Evolutionary conservation across 2,329 filamentous ascomycete species (phyloP).

Genomic region (Chaetomiaceae sp.): DNA sequence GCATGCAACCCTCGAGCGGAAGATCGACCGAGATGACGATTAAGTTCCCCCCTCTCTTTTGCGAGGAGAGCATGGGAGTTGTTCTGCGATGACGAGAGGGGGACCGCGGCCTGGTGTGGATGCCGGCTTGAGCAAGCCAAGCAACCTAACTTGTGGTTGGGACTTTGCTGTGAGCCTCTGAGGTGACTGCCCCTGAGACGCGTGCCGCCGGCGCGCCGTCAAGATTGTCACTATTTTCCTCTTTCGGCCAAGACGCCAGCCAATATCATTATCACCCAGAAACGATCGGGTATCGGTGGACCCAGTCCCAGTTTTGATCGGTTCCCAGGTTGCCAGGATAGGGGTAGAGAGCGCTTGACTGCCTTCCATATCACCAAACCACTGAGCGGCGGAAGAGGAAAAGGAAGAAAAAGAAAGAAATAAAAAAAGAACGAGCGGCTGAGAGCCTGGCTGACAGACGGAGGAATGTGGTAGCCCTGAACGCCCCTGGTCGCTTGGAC

Average conservation of each 20-base stretch:
- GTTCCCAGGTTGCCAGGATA: neutral
- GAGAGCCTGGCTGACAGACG: neutral
- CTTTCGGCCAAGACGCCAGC: neutral
- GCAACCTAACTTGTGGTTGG: too few relatives aligned
- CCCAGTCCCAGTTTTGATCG: neutral
- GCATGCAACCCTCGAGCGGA: neutral
- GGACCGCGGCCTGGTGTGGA: too few relatives aligned
- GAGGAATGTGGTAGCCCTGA: neutral
- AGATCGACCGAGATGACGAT: conserved; percentile 2
- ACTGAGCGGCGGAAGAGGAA: neutral
- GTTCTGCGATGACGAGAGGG: too few relatives aligned
- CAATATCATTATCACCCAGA: neutral
- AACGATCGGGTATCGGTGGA: neutral
- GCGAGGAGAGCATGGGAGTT: too few relatives aligned
- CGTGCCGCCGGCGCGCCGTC: neutral
- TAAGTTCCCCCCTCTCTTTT: too few relatives aligned
- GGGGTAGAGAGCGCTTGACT: too few relatives aligned
- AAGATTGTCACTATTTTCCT: conserved; percentile 1
- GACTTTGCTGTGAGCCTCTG: too few relatives aligned
- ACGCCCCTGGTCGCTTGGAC: neutral
- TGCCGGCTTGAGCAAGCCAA: too few relatives aligned
- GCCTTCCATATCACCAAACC: neutral
- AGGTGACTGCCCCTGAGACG: too few relatives aligned
- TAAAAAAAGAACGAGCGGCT: neutral
- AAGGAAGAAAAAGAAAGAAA: neutral